Conservation (phyloP, 805 yeast genomes). For the Metschnikowia picachoensis region DNA sequence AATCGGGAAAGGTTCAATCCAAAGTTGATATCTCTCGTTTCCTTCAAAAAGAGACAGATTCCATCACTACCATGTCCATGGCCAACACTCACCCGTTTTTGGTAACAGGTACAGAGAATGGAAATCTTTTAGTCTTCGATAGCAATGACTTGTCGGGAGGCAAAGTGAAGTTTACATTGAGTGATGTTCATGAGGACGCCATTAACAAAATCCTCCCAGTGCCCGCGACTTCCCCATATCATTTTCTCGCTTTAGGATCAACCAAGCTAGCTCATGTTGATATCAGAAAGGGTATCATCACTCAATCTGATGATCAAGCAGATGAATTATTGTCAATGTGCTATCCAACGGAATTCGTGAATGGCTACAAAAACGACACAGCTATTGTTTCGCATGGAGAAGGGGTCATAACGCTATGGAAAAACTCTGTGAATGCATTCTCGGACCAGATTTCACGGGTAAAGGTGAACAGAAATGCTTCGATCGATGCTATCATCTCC, state of each 20-base stretch:
- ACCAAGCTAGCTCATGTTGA: constrained; percentile 79
- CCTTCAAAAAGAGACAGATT: constrained; percentile 23
- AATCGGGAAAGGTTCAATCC: constrained; percentile 70
- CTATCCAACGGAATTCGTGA: constrained; percentile 50
- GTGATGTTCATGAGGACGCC: constrained; percentile 68
- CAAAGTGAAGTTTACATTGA: constrained; percentile 43
- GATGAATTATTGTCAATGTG: constrained; percentile 83
- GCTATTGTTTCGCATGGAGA: constrained; percentile 86
- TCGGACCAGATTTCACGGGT: constrained; percentile 79
- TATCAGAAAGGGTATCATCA: constrained; percentile 62
- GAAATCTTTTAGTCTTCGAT: constrained; percentile 62
- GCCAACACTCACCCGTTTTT: constrained; percentile 48
- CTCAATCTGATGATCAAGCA: constrained; percentile 82
- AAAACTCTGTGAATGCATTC: constrained; percentile 59
- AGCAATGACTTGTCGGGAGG: constrained; percentile 46
- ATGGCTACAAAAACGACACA: constrained; percentile 51
- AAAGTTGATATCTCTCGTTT: constrained; percentile 38
- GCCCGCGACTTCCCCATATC: constrained; percentile 70
- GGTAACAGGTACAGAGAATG: constrained; percentile 64
- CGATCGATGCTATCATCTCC: constrained; percentile 67
- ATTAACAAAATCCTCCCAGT: constrained; percentile 70
- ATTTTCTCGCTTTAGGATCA: constrained; percentile 75
- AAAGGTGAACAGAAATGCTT: constrained; percentile 61
- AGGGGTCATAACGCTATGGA: constrained; percentile 88
- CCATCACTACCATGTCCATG: constrained; percentile 42